A percentile compares a stretch with the other conserved stretches of the same genome.
Conservation (phyloP, 2,329 filamentous ascomycete species). For the Aspergillus quadricinctus region DNA sequence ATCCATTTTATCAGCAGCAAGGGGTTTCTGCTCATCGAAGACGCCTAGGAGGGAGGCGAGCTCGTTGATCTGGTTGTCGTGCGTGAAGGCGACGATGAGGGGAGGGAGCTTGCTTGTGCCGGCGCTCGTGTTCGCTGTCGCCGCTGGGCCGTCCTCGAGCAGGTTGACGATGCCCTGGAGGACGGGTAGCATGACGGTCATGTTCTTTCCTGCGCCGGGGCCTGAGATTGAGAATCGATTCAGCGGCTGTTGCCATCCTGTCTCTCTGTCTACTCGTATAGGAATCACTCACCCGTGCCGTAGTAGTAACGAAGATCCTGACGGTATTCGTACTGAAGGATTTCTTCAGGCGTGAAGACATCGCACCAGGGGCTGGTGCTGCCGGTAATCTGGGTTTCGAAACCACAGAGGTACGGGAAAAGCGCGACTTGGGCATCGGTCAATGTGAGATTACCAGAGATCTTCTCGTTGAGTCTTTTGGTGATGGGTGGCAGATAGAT, state of each 20-base stretch:
- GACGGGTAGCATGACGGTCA: slow-evolving; percentile 51
- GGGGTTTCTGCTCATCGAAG: slow-evolving; percentile 52
- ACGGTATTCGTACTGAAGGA: slow-evolving; percentile 61
- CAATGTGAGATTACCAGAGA: slow-evolving; percentile 53
- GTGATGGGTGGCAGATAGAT: slow-evolving; percentile 11
- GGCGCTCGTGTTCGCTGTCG: slow-evolving; percentile 44
- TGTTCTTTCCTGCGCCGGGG: slow-evolving; percentile 14
- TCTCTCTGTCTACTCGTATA: slow-evolving; percentile 17
- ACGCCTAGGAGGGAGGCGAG: slow-evolving; percentile 57
- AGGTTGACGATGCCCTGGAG: slow-evolving; percentile 51
- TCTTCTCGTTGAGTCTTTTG: slow-evolving; percentile 51
- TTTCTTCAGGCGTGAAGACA: slow-evolving; percentile 59
- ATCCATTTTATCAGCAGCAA: slow-evolving; percentile 48
- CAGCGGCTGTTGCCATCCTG: slow-evolving; percentile 45
- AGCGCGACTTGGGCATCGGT: slow-evolving; percentile 51
- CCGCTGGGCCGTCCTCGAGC: slow-evolving; percentile 46
- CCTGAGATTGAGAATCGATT: slow-evolving; percentile 41
- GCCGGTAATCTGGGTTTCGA: slow-evolving; percentile 64
- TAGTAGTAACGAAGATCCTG: slow-evolving; percentile 68
- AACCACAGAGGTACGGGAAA: slow-evolving; percentile 67
- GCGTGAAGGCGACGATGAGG: slow-evolving; percentile 59
- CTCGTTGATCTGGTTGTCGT: slow-evolving; percentile 63
- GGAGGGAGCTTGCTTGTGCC: slow-evolving; percentile 47
- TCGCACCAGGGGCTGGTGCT: slow-evolving; percentile 58
- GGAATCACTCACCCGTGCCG: slow-evolving; percentile 47